A percentile compares a stretch with the other conserved stretches of the same genome.
Conservation (phyloP, 108 stramenopile genomes). For the Thalassiosira profunda region DNA sequence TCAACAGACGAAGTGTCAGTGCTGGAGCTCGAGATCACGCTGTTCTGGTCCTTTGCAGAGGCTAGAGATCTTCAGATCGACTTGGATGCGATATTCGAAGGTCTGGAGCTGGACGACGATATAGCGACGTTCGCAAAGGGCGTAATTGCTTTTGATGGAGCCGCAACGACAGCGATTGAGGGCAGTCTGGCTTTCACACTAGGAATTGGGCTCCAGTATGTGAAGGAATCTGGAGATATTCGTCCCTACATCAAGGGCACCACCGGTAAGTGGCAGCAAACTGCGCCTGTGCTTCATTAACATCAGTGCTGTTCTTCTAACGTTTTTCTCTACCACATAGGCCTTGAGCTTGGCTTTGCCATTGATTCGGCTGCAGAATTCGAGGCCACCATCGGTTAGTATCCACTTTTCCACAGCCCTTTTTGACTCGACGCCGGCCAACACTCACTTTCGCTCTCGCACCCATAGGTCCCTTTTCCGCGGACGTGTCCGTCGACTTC, state of each 20-base stretch:
- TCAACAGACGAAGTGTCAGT: slow-evolving; percentile 1
- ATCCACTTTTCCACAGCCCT: too few species aligned
- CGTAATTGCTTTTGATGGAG: slow-evolving; percentile 15
- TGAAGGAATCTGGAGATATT: background rate
- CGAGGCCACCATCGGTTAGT: slow-evolving; percentile 21
- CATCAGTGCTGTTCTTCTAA: too few species aligned
- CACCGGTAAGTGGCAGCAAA: too few species aligned
- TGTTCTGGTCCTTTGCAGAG: slow-evolving; percentile 16
- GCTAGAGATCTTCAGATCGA: slow-evolving; percentile 18
- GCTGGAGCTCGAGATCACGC: slow-evolving; percentile 8
- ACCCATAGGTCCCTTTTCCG: slow-evolving; percentile 27
- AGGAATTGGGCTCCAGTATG: slow-evolving; percentile 31
- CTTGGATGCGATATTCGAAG: slow-evolving; percentile 17
- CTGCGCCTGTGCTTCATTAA: too few species aligned
- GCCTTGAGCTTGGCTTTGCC: slow-evolving; percentile 17
- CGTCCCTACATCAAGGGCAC: slow-evolving; percentile 34
- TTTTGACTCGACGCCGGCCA: too few species aligned
- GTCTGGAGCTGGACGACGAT: slow-evolving; percentile 21
- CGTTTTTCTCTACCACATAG: too few species aligned
- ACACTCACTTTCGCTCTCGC: too few species aligned
- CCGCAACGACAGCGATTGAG: slow-evolving; percentile 4
- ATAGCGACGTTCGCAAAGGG: slow-evolving; percentile 6
- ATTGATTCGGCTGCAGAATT: slow-evolving; percentile 14
- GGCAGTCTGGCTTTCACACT: slow-evolving; percentile 16
- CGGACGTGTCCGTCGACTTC: slow-evolving; percentile 6